Percentiles rank a stretch among this genome's conserved stretches.
These are phyloP conservation scores for Phytophthora meadii DNA, from an alignment of 352 stramenopile species.

Conservation along the genomic window DNA sequence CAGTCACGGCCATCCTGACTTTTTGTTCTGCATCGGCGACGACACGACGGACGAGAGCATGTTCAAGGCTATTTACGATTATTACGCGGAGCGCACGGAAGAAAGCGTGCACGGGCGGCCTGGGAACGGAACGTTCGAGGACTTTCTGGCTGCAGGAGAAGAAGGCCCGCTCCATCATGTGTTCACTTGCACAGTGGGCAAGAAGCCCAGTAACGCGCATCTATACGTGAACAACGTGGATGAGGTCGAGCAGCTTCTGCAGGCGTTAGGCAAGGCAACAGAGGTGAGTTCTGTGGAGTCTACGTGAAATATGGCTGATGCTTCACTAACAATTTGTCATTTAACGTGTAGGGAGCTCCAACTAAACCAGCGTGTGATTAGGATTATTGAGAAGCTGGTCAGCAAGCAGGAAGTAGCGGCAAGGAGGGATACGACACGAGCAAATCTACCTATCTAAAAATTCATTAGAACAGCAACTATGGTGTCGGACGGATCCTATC, in stretches of 20 bases:
- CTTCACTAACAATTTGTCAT: background rate
- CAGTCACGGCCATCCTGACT: conserved; percentile 91
- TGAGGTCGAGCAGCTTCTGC: conserved; percentile 86
- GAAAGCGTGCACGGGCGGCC: conserved; percentile 74
- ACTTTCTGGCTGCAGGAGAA: conserved; percentile 32
- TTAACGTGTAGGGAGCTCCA: conserved; percentile 1
- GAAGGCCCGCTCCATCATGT: conserved; percentile 82
- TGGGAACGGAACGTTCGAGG: conserved; percentile 22
- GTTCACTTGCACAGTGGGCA: conserved; percentile 93
- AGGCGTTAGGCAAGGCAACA: conserved; percentile 56
- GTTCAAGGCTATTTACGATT: conserved; percentile 95
- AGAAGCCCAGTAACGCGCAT: conserved; percentile 91
- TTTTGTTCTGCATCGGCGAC: conserved; percentile 97
- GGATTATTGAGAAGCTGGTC: conserved; percentile 12
- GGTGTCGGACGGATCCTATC: too few relatives aligned
- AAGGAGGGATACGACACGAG: conserved; percentile 1
- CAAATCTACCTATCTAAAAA: conserved; percentile 3
- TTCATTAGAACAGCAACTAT: too few relatives aligned
- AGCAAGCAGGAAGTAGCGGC: background rate
- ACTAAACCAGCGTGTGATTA: conserved; percentile 4
- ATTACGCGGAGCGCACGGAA: conserved; percentile 88
- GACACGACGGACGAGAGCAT: conserved; percentile 98
- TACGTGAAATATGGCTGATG: background rate
- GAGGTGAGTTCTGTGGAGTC: background rate
- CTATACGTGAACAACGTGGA: conserved; percentile 91